phyloP scores from a whole-genome alignment of 2,329 filamentous ascomycete genomes.

The Phoma herbarum region DNA sequence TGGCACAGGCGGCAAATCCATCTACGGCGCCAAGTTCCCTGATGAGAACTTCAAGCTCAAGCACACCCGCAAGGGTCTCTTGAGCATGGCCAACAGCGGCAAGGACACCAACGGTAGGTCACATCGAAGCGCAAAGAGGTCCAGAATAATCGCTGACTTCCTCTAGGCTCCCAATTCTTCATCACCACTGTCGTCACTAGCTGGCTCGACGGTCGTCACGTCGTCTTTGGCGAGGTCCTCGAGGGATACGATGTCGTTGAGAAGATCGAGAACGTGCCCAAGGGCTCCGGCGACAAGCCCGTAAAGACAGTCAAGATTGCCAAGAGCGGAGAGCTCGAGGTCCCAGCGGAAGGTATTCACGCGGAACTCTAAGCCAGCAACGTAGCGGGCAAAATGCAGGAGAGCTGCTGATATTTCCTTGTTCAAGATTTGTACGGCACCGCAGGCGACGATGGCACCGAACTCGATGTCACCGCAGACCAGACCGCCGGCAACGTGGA shows the following conservation, averaged over 20 bases:
- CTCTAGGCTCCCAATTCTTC: constrained; percentile 87
- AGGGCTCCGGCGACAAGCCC: constrained; percentile 73
- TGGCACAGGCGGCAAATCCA: constrained; percentile 85
- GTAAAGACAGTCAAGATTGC: constrained; percentile 74
- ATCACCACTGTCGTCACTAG: constrained; percentile 83
- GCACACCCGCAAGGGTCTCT: constrained; percentile 82
- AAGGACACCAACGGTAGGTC: constrained; percentile 68
- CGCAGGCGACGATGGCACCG: constrained; percentile 54
- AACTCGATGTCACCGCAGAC: constrained; percentile 53
- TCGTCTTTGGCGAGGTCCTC: constrained; percentile 88
- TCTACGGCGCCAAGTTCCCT: constrained; percentile 83
- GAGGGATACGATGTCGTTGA: constrained; percentile 84
- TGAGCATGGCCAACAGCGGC: constrained; percentile 77
- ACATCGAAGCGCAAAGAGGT: not conserved
- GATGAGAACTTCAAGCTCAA: constrained; percentile 97
- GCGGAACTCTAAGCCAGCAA: constrained; percentile 76
- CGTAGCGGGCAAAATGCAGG: constrained; percentile 43
- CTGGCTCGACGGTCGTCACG: constrained; percentile 85
- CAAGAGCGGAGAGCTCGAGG: constrained; percentile 84
- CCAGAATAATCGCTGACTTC: not conserved
- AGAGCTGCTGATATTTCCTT: constrained; percentile 55
- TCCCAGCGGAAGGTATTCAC: constrained; percentile 91
- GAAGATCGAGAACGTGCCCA: constrained; percentile 77
- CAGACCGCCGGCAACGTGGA: constrained; percentile 34
- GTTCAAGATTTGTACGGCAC: constrained; percentile 57